Conservation (phyloP, 2,329 filamentous ascomycete species). For the Fusarium euwallaceae region DNA sequence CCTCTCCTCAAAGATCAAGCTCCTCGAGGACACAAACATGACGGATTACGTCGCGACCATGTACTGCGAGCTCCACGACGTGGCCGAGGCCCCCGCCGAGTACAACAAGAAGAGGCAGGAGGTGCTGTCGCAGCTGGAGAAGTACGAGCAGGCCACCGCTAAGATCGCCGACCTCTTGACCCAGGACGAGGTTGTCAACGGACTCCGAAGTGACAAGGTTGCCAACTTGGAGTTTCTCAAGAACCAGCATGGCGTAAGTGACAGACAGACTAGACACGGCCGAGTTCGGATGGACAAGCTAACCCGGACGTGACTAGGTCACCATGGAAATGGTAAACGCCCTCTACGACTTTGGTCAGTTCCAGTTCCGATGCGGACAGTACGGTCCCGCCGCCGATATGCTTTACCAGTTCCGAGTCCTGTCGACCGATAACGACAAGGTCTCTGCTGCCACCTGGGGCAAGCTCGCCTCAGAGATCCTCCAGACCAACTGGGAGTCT, state of each 20-base stretch:
- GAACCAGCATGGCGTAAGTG: constrained; percentile 88
- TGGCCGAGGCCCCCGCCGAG: constrained; percentile 83
- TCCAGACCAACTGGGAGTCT: constrained; percentile 94
- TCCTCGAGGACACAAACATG: constrained; percentile 99
- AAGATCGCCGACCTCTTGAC: constrained; percentile 90
- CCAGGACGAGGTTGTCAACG: constrained; percentile 89
- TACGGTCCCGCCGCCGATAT: constrained; percentile 92
- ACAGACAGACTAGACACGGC: background rate
- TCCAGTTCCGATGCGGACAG: constrained; percentile 97
- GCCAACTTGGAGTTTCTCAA: constrained; percentile 99
- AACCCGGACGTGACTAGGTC: constrained; percentile 64
- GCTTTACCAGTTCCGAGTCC: constrained; percentile 96
- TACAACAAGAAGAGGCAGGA: constrained; percentile 91
- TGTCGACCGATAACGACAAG: constrained; percentile 99
- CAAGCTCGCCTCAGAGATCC: constrained; percentile 95
- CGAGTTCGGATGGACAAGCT: constrained; percentile 36
- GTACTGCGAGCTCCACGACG: constrained; percentile 88
- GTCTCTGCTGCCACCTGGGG: constrained; percentile 97
- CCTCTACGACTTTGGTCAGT: constrained; percentile 95
- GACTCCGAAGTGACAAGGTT: constrained; percentile 95
- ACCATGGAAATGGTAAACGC: constrained; percentile 96
- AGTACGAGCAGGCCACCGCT: constrained; percentile 87
- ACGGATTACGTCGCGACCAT: constrained; percentile 95
- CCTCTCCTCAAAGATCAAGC: constrained; percentile 88
- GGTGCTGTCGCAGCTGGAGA: constrained; percentile 84